Conservation (phyloP, 163 green algal species). For the Chloromonas sp. region DNA sequence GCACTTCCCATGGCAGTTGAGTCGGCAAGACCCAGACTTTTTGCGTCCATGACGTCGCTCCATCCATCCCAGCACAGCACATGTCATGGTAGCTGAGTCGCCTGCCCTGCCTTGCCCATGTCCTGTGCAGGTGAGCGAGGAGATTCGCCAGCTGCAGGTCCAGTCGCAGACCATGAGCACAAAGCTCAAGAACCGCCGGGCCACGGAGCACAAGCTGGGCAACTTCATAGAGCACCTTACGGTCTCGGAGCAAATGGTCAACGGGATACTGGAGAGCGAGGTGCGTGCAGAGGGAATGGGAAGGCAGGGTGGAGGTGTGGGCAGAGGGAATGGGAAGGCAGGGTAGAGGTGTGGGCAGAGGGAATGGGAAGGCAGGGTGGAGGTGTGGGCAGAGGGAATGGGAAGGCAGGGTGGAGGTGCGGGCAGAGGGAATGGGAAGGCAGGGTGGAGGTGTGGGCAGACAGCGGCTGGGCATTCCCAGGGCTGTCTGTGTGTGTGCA, state of each 20-base stretch:
- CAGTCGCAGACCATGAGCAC: constrained; percentile 79
- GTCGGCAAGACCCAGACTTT: too few relatives aligned
- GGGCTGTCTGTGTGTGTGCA: too few relatives aligned
- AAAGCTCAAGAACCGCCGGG: constrained; percentile 79
- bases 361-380: background rate
- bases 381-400: background rate
- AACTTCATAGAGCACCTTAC: constrained; percentile 80
- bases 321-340: background rate
- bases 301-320: background rate
- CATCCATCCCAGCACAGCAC: too few relatives aligned
- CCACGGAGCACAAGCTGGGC: constrained; percentile 58
- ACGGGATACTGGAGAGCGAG: constrained; percentile 70
- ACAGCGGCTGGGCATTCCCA: too few relatives aligned
- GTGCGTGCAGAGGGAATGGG: constrained; percentile 19
- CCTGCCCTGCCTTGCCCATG: too few relatives aligned
- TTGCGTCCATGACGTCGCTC: too few relatives aligned
- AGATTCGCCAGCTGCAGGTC: constrained; percentile 89
- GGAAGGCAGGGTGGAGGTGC: background rate
- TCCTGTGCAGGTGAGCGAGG: constrained; percentile 42
- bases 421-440: background rate
- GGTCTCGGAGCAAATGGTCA: constrained; percentile 70
- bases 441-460: background rate
- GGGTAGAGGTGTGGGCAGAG: too few relatives aligned
- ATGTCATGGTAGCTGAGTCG: too few relatives aligned
- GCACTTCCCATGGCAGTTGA: too few relatives aligned